Base-by-base conservation (phyloP, 371 early-diverging fungal genomes). In the Lichtheimia corymbifera region DNA sequence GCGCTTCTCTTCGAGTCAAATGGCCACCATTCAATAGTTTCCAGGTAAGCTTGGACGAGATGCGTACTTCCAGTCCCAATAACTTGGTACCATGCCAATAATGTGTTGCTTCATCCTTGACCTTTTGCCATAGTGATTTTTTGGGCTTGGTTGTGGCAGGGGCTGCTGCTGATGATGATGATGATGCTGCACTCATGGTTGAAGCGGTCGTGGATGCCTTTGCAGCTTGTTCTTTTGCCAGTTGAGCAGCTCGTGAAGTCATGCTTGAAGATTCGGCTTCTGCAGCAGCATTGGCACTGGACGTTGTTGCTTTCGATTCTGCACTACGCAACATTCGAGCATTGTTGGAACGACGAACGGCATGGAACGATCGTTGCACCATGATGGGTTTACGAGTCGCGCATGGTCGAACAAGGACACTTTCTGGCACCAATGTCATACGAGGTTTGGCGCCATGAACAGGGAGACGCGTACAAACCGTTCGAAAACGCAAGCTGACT, bases 21-120 rank as follows among this genome's bases (percentile, higher is more conserved):
- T 84, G 82, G 30, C 86, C 74, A 27, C 97, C 98, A 50, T 84
- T 73, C 45, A 88, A 68, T 28, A 96, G 68, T 64, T 93, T 90
- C 59, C 74, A 79, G 15, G 93, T 79, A 13, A 97, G 82, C 59
- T 89, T 86, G 14, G 88, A 85, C 50, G 97, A 96, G 57, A 97
- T 91, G 61, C 81, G 85, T 53, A 92, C 82, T 78, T 98, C 98
- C 45, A 90, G 81, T 7, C 91, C 96, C 25, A 98, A 79, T 22
- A 97, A 83, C 77, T 96, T 93, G 20, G 93, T 90, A 15, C 97
- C 98, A 58, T 95, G 90, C 95, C 95, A 96, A 79, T 94, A 94
- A 79, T 98, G 98, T 42, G 86, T 67, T 13, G 88, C 85, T 72
- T 97, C 98, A 24, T 91, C 88, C 78, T 97, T 97, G 65, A 96